Percentiles rank a stretch among this genome's conserved stretches.
These are phyloP conservation scores for Sugiyamaella pinicola DNA, from an alignment of 1,139 yeast species.

Conservation along the genomic window DNA sequence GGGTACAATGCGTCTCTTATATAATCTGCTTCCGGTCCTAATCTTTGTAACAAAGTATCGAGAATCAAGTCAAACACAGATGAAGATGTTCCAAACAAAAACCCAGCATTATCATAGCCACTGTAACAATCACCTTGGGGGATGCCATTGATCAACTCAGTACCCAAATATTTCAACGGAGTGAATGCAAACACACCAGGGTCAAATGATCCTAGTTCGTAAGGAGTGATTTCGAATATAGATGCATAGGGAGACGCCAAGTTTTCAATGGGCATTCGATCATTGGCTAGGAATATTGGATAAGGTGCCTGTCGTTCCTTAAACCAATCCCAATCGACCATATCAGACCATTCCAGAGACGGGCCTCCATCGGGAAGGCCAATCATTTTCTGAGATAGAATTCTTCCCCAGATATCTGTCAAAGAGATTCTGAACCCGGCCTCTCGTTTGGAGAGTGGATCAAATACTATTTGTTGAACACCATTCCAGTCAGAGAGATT, in stretches of 20 bases:
- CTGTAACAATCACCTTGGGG: constrained; percentile 51
- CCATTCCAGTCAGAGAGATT: constrained; percentile 72
- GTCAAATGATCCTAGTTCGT: constrained; percentile 87
- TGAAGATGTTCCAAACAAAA: constrained; percentile 75
- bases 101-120: constrained; percentile 80
- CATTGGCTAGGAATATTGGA: constrained; percentile 84
- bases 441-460: constrained; percentile 58
- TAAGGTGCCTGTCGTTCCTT: constrained; percentile 74
- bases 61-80: constrained; percentile 73
- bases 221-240: constrained; percentile 80
- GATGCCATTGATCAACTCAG: constrained; percentile 60
- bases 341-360: constrained; percentile 64
- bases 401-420: constrained; percentile 93
- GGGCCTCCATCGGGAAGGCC: constrained; percentile 60
- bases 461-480: constrained; percentile 47
- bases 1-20: constrained; percentile 32
- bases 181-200: constrained; percentile 71
- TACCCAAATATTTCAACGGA: constrained; percentile 71
- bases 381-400: constrained; percentile 76
- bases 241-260: constrained; percentile 65
- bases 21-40: constrained; percentile 52
- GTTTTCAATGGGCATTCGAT: constrained; percentile 68
- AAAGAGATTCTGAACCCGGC: constrained; percentile 79
- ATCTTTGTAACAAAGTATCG: constrained; percentile 55
- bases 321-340: constrained; percentile 59